Evolutionary conservation across 768 basidiomycete species (phyloP), one percentile per base, ranked within the genome.

Genomic region (Boletus tomentosulus): DNA sequence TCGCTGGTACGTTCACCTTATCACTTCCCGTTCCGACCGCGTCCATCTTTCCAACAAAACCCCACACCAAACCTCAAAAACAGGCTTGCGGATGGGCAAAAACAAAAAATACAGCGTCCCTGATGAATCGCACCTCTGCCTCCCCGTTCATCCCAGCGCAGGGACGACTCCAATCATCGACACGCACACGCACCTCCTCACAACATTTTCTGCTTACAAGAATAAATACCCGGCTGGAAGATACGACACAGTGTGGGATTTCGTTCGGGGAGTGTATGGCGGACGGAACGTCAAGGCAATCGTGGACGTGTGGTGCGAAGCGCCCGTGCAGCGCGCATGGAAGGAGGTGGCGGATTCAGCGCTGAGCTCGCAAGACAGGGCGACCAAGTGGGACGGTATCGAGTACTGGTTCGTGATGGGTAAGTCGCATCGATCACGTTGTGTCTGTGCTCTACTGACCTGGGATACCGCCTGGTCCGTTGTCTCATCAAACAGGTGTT

Each of bases 261-360:
- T 93, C 58, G 79, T 87, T 6, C 76, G 78, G 2, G 83, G 74
- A 15, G 65, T 89, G 62, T 89, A 87, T 61, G 67, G 63, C 1
- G 80, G 71, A 10, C 78, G 78, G 28, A 77, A 77, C 35, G 82
- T 92, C 4, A 73, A 81, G 49, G 78, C 83, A 6, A 76, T 93
- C 50, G 83, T 94, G 6, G 92, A 94, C 59, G 92, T 94, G 3
- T 94, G 89, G 86, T 94, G 92, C 59, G 92, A 92, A 62, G 87
- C 86, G 0, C 87, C 90, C 0, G 82, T 89, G 13, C 73, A 73
- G 55, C 71, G 57, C 33, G 55, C 50, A 1, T 92, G 89, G 89
- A 80, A 74, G 60, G 85, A 85, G 56, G 74, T 89, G 42, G 90
- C 90, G 1, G 86, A 90, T 67, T 82, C 84, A 1, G 87, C 87